phyloP scores from a whole-genome alignment of 2,329 filamentous ascomycete genomes.

The Plectosphaerella plurivora region DNA sequence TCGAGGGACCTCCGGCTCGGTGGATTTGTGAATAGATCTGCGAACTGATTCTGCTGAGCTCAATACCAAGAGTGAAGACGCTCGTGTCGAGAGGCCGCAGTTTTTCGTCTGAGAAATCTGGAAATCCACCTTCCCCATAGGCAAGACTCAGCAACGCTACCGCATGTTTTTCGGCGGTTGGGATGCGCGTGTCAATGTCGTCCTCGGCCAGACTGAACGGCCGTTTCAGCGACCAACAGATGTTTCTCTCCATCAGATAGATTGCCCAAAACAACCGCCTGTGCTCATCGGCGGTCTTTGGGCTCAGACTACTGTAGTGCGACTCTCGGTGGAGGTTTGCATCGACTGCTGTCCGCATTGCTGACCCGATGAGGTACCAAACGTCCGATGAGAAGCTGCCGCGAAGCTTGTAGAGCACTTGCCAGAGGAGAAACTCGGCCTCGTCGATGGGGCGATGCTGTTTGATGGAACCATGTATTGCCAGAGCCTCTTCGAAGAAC shows the following conservation, averaged over 20 bases:
- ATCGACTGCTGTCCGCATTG: background rate
- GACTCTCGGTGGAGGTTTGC: background rate
- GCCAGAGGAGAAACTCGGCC: background rate
- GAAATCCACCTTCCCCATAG: no score
- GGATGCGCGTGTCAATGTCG: constrained; percentile 29
- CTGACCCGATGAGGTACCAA: background rate
- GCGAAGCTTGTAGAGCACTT: background rate
- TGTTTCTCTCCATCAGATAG: constrained; percentile 37
- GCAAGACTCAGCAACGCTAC: constrained; percentile 9
- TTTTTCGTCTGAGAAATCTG: background rate
- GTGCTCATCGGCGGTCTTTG: background rate
- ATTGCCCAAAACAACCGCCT: constrained; percentile 36
- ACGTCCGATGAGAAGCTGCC: background rate
- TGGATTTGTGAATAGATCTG: constrained; percentile 24
- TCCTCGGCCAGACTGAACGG: constrained; percentile 34
- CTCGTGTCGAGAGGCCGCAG: constrained; percentile 22
- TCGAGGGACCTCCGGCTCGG: constrained; percentile 2
- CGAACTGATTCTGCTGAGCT: constrained; percentile 33
- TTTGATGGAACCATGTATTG: background rate
- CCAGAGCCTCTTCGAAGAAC: background rate
- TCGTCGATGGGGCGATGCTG: background rate
- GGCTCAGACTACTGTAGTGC: background rate
- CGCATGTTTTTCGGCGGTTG: constrained; percentile 16
- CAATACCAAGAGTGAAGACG: constrained; percentile 30
- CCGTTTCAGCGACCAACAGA: constrained; percentile 31